Conservation (phyloP, 441 rosid species). For the Manihot esculenta region DNA sequence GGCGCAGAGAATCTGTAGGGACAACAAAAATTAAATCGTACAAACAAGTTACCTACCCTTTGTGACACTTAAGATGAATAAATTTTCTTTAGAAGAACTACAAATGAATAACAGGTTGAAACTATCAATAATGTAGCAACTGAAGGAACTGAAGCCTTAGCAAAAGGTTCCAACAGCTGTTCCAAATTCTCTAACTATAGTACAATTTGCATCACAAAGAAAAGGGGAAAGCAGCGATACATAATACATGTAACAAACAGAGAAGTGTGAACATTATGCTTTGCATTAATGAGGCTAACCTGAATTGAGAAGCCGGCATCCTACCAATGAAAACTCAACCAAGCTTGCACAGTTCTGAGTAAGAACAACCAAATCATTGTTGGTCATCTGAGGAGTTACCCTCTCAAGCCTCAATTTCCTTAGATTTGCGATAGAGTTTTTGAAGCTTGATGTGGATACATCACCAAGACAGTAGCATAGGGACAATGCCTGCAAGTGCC, state of each 20-base stretch:
- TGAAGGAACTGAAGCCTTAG: slow-evolving; percentile 8
- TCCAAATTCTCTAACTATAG: slow-evolving; percentile 1
- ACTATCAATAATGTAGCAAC: not conserved
- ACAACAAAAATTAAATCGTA: slow-evolving; percentile 13
- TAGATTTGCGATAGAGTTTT: slow-evolving; percentile 42
- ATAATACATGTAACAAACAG: slow-evolving; percentile 1
- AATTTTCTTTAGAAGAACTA: not conserved
- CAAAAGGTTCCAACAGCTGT: not conserved
- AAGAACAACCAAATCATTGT: slow-evolving; percentile 56
- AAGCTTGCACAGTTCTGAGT: slow-evolving; percentile 50
- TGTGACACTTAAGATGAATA: not conserved
- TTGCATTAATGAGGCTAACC: slow-evolving; percentile 36
- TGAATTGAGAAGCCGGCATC: slow-evolving; percentile 59
- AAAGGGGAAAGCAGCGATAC: not conserved
- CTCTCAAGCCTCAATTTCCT: slow-evolving; percentile 65
- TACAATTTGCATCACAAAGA: not conserved
- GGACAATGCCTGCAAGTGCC: slow-evolving; percentile 47
- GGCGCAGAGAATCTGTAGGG: slow-evolving; percentile 51
- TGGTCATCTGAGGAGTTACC: slow-evolving; percentile 75
- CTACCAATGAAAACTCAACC: slow-evolving; percentile 61
- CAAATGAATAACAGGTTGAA: no score
- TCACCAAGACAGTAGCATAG: slow-evolving; percentile 75
- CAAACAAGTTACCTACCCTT: not conserved
- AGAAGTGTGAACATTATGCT: not conserved
- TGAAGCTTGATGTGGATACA: slow-evolving; percentile 57